Evolutionary conservation across 768 basidiomycete species (phyloP).

Genomic region (Lentinus brumalis): DNA sequence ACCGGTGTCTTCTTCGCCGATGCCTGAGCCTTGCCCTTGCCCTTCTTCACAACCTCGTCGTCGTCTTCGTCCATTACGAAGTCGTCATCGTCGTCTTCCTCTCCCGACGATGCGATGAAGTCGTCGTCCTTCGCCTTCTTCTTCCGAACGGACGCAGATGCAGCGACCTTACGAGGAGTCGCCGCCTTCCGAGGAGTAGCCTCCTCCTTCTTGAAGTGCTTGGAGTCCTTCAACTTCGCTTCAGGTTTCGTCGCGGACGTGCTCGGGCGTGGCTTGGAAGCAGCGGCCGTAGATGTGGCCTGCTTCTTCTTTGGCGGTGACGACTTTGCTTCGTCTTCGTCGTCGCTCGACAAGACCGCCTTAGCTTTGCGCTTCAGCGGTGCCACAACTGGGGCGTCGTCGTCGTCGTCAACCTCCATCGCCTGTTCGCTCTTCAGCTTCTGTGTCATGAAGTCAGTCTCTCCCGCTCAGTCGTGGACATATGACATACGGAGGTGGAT

Average conservation of each 20-base stretch:
- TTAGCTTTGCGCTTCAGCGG: constrained; percentile 28
- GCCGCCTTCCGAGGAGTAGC: background rate
- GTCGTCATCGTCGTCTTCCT: constrained; percentile 27
- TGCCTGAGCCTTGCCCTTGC: constrained; percentile 19
- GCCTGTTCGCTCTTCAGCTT: constrained; percentile 26
- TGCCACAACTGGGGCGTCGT: constrained; percentile 4
- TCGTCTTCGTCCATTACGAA: constrained; percentile 25
- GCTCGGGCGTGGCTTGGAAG: constrained; percentile 14
- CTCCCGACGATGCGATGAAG: constrained; percentile 32
- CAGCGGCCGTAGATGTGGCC: constrained; percentile 22
- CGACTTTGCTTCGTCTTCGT: constrained; percentile 25
- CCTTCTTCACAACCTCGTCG: constrained; percentile 20
- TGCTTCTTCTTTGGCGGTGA: constrained; percentile 46
- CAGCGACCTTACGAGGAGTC: constrained; percentile 3
- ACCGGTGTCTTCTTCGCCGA: constrained; percentile 21
- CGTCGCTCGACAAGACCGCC: constrained; percentile 28
- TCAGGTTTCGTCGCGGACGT: constrained; percentile 25
- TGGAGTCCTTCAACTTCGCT: constrained; percentile 21
- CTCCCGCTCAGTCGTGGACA: too few species aligned
- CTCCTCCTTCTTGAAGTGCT: constrained; percentile 4
- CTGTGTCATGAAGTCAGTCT: background rate
- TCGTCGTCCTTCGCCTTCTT: constrained; percentile 37
- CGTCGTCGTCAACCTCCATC: constrained; percentile 27
- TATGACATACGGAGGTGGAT: too few species aligned
- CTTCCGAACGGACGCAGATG: constrained; percentile 31